Evolutionary conservation across 345 rosid species (phyloP).

Genomic region (Bretschneidera sinensis): DNA sequence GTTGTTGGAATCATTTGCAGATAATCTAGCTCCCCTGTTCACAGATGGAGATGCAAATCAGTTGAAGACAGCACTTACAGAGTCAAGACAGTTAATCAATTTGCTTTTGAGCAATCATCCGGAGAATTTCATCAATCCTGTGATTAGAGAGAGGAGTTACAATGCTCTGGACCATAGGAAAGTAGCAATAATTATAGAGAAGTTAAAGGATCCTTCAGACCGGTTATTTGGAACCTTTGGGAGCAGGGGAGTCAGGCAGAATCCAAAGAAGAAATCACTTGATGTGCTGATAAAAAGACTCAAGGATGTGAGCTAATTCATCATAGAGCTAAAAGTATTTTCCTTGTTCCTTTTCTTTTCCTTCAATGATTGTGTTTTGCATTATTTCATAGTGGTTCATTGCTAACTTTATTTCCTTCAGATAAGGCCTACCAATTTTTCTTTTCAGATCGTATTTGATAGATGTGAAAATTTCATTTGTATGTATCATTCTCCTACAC

Average conservation of each 20-base stretch:
- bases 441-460: conserved; percentile 23
- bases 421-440: conserved; percentile 14
- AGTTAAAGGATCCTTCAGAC: conserved; percentile 84
- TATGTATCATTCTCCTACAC: conserved; percentile 20
- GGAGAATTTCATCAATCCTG: conserved; percentile 80
- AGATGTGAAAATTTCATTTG: conserved; percentile 22
- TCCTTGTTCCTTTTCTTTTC: conserved; percentile 17
- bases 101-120: conserved; percentile 87
- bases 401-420: conserved; percentile 20
- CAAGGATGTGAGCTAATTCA: conserved; percentile 72
- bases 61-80: conserved; percentile 74
- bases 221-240: conserved; percentile 91
- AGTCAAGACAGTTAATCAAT: conserved; percentile 76
- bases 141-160: conserved; percentile 87
- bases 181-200: conserved; percentile 75
- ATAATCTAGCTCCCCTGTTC: conserved; percentile 58
- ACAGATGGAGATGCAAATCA: conserved; percentile 73
- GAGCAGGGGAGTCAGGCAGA: conserved; percentile 76
- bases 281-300: conserved; percentile 85
- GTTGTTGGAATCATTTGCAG: conserved; percentile 81
- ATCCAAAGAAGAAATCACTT: conserved; percentile 89
- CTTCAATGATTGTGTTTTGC: conserved; percentile 31
- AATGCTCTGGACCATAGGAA: conserved; percentile 71
- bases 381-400: conserved; percentile 24
- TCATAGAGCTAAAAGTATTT: conserved; percentile 21